phyloP scores from a whole-genome alignment of 306 rosid genomes.

The Cucumis melo region DNA sequence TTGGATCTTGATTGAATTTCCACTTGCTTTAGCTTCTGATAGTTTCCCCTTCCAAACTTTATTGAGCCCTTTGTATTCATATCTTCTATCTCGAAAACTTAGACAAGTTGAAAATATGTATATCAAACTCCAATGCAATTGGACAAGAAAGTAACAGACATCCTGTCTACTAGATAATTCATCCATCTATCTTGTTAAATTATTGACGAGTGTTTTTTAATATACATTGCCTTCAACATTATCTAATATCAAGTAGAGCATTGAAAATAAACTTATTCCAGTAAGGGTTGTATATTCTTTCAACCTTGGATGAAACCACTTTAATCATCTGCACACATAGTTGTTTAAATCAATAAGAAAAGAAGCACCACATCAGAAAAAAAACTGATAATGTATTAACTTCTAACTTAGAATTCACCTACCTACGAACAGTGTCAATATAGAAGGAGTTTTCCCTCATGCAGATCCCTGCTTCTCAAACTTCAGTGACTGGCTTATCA shows the following conservation, averaged over 20 bases:
- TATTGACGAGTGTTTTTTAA: background rate
- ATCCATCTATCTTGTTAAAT: background rate
- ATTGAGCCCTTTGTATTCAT: slow-evolving; percentile 93
- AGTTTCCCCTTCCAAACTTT: slow-evolving; percentile 95
- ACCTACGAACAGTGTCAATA: slow-evolving; percentile 98
- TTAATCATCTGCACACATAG: too few species aligned
- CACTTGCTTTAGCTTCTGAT: slow-evolving; percentile 76
- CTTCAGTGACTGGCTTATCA: slow-evolving; percentile 79
- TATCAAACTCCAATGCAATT: background rate
- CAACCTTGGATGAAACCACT: background rate
- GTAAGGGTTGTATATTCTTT: too few species aligned
- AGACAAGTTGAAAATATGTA: slow-evolving; percentile 19
- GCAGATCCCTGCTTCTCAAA: slow-evolving; percentile 95
- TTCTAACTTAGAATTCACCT: slow-evolving; percentile 14
- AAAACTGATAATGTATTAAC: background rate
- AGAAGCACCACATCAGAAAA: too few species aligned
- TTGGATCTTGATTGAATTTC: slow-evolving; percentile 82
- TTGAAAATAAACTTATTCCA: too few species aligned
- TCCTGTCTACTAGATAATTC: background rate
- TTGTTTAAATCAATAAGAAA: too few species aligned
- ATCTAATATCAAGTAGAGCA: too few species aligned
- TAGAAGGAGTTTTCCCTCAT: slow-evolving; percentile 98
- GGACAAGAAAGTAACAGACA: background rate
- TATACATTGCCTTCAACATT: too few species aligned
- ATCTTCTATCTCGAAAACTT: slow-evolving; percentile 97